phyloP scores from a whole-genome alignment of 2,329 filamentous ascomycete genomes.

The Xylariaceae sp. region DNA sequence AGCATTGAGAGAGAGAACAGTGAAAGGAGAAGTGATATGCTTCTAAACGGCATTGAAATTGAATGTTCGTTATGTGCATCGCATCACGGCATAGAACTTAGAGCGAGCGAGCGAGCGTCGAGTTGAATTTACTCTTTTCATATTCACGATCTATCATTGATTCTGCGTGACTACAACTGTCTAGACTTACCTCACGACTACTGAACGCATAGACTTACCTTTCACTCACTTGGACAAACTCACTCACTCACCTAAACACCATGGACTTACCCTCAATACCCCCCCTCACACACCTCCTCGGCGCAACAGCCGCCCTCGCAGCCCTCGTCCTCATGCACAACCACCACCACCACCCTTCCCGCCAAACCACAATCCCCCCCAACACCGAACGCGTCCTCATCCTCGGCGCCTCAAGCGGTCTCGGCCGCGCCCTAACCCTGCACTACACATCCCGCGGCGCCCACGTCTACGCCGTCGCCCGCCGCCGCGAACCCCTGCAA shows the following conservation, averaged over 20 bases:
- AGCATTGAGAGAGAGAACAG: not conserved
- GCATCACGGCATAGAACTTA: not conserved
- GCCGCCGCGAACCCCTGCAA: conserved; percentile 26
- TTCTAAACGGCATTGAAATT: not conserved
- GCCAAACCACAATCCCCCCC: not conserved
- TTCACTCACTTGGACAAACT: not conserved
- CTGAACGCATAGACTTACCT: too few relatives aligned
- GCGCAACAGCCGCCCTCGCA: conserved; percentile 13
- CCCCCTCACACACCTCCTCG: not conserved
- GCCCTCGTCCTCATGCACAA: conserved; percentile 15
- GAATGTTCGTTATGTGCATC: not conserved
- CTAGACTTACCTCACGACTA: too few relatives aligned
- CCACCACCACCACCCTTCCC: conserved; percentile 9
- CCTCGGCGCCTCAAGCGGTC: conserved; percentile 33
- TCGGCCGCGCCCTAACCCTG: conserved; percentile 29
- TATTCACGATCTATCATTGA: not conserved
- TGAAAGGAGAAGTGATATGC: not conserved
- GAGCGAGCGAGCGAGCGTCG: too few relatives aligned
- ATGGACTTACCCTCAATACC: conserved; percentile 5
- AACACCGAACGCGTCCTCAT: conserved; percentile 31
- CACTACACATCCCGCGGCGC: conserved; percentile 30
- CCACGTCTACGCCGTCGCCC: conserved; percentile 30
- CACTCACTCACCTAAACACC: not conserved
- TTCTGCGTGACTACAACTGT: not conserved
- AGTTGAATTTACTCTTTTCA: not conserved